Conservation (phyloP, 306 rosid genomes). For the Lablab purpureus region DNA sequence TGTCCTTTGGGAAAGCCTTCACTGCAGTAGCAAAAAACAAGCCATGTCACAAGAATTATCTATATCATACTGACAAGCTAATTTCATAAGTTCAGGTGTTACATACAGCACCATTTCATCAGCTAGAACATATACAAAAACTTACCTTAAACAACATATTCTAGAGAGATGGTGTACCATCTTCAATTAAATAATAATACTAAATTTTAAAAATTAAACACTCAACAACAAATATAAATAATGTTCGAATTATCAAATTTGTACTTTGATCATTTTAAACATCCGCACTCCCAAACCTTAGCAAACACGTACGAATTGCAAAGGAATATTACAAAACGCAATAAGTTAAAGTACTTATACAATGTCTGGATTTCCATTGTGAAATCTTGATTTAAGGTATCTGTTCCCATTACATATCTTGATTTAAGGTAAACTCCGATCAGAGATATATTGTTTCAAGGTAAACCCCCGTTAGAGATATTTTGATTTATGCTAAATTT, state of each 20-base stretch:
- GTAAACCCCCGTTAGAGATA: not conserved
- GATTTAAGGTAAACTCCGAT: too few species aligned
- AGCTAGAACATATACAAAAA: not conserved
- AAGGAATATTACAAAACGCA: not conserved
- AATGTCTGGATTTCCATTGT: not conserved
- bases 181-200: too few species aligned
- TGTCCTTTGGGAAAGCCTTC: slow-evolving; percentile 82
- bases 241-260: not conserved
- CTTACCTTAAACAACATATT: not conserved
- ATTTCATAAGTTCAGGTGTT: not conserved
- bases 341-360: not conserved
- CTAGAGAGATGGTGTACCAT: not conserved
- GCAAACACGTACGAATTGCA: not conserved
- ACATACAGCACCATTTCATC: not conserved
- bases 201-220: not conserved
- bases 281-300: too few species aligned
- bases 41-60: not conserved
- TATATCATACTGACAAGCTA: not conserved
- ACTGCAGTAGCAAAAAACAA: slow-evolving; percentile 52
- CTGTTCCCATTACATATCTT: not conserved
- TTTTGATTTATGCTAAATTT: not conserved
- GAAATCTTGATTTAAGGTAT: too few species aligned
- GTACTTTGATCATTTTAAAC: too few species aligned
- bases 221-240: not conserved
- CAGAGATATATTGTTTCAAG: not conserved